Base-by-base conservation (phyloP, 306 rosid genomes). In the Prunus mira region DNA sequence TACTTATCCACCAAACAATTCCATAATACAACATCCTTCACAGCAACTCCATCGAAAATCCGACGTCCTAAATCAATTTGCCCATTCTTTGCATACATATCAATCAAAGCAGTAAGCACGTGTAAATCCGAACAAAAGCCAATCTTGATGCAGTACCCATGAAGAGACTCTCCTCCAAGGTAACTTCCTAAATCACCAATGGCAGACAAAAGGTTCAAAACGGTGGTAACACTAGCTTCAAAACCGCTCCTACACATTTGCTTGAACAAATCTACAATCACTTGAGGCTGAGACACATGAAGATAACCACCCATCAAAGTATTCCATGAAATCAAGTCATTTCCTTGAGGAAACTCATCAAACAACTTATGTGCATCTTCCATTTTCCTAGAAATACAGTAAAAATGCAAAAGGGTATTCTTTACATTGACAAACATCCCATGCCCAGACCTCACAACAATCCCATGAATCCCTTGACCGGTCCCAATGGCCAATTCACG, bases 311-410 rank as follows among this genome's bases (percentile, higher is more conserved):
- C 87, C 90, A 89, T 83, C 81, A 89, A 76, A 82, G 82, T 85
- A 85, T 88, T 91, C 88, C 88, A 91, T 6, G 93, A 83, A 17
- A 91, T 86, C 84, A 82, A 49, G 71, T 91, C 93, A 65, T 88
- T 86, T 77, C 71, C 28, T 19, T 84, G 75, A 60, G 89, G 78
- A 72, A 80, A 76, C 15, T 89, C 93, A 85, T 88, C 90, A 69
- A 91, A 89, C 71, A 89, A 25, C 71, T 85, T 79, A 47, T 27
- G 83, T 13, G 93, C 95, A 80, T 89, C 91, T 10, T 55, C 86
- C 77, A 85, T 77, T 70, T 86, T 87, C 57, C 67, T 67, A 60
- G 87, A 89, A 69, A 77, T 79, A 79, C 84, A 80, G 30, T 88
- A 91, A 27, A 88, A 75, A 15, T 78, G 89, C 82, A 91, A 25